A percentile compares a stretch with the other conserved stretches of the same genome.
phyloP scores from a whole-genome alignment of 805 yeast genomes.

The Metschnikowia colocasiae region DNA sequence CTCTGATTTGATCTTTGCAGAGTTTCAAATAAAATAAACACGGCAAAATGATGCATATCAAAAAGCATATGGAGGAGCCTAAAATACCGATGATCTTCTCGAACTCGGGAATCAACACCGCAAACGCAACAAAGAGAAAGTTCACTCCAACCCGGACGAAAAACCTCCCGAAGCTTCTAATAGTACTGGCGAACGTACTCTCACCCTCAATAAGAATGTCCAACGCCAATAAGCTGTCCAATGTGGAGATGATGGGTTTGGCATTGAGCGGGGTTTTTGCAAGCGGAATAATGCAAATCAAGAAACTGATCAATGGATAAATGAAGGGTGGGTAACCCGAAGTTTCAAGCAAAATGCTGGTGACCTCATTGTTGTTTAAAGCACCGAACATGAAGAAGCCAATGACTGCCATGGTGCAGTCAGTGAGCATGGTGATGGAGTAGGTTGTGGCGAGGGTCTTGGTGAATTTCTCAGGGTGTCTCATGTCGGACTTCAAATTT shows the following conservation, averaged over 20 bases:
- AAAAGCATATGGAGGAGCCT: constrained; percentile 78
- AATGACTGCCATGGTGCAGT: constrained; percentile 58
- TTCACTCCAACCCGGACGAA: constrained; percentile 45
- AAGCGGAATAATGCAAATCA: constrained; percentile 78
- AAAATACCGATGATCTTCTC: constrained; percentile 77
- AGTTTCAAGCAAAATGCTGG: constrained; percentile 44
- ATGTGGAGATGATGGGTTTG: constrained; percentile 72
- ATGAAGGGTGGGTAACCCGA: constrained; percentile 49
- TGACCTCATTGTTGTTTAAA: constrained; percentile 48
- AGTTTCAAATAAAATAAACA: constrained; percentile 54
- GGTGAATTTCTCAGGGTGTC: constrained; percentile 55
- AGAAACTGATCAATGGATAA: constrained; percentile 50
- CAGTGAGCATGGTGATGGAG: constrained; percentile 55
- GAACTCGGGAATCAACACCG: constrained; percentile 70
- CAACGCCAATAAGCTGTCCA: constrained; percentile 51
- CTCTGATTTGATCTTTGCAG: constrained; percentile 17
- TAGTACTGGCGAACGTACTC: background rate
- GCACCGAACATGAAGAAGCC: constrained; percentile 63
- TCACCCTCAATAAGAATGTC: constrained; percentile 18
- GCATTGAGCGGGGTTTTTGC: constrained; percentile 83
- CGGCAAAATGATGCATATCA: constrained; percentile 77
- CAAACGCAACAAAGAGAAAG: constrained; percentile 50
- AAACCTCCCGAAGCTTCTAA: constrained; percentile 17
- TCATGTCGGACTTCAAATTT: constrained; percentile 67
- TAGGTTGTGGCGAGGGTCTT: constrained; percentile 56